Evolutionary conservation across 2,329 filamentous ascomycete genomes (phyloP).

Genomic region (Colletotrichum navitas): DNA sequence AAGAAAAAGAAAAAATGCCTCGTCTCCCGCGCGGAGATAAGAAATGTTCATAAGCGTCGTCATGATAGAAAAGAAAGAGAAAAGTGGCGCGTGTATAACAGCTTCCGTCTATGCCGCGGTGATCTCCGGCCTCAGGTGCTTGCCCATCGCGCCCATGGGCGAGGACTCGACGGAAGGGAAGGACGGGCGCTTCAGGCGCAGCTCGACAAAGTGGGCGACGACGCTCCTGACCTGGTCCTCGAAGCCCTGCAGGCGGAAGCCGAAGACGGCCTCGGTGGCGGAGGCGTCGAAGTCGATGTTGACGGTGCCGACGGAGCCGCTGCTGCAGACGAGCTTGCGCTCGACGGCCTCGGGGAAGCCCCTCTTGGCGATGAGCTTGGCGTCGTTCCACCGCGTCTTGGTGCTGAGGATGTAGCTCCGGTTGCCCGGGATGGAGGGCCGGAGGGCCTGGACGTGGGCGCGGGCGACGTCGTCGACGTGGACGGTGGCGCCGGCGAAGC

Average conservation of each 20-base stretch:
- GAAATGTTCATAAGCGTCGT: constrained; percentile 5
- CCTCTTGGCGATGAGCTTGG: constrained; percentile 52
- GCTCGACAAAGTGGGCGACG: constrained; percentile 51
- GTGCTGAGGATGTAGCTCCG: constrained; percentile 49
- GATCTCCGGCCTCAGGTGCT: constrained; percentile 19
- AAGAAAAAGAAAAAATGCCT: no score
- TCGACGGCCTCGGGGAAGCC: constrained; percentile 45
- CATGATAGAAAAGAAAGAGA: neutral
- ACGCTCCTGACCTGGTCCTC: constrained; percentile 53
- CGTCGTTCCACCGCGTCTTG: constrained; percentile 52
- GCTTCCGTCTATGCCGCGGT: neutral
- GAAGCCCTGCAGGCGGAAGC: constrained; percentile 49
- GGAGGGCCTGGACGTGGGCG: constrained; percentile 54
- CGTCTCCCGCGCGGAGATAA: neutral
- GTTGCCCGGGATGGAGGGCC: constrained; percentile 49
- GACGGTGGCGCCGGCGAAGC: constrained; percentile 49
- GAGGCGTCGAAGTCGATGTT: constrained; percentile 45
- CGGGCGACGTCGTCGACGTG: constrained; percentile 55
- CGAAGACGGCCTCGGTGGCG: constrained; percentile 50
- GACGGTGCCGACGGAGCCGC: constrained; percentile 28
- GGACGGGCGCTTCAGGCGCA: constrained; percentile 40
- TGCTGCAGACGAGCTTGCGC: constrained; percentile 28
- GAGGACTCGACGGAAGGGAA: neutral
- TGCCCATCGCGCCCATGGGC: neutral
- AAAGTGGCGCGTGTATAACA: no score